Percentiles rank a stretch among this genome's conserved stretches.
These are phyloP conservation scores for Viola odorata DNA, from an alignment of 345 rosid genomes.

Conservation along the genomic window DNA sequence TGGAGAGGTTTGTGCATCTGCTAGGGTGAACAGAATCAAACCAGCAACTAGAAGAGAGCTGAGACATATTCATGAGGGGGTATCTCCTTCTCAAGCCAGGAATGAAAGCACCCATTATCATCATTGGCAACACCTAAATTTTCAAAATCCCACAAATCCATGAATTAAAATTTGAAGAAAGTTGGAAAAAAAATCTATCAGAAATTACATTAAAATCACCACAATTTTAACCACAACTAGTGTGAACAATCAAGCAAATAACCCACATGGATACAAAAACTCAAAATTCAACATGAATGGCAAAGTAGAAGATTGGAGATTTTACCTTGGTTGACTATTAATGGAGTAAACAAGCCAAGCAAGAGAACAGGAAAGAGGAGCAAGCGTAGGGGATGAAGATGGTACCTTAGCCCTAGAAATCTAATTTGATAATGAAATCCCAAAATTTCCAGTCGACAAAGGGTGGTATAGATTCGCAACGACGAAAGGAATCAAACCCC, in stretches of 20 bases:
- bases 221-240: background rate
- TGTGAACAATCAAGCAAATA: background rate
- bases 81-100: constrained; percentile 89
- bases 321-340: constrained; percentile 80
- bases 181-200: background rate
- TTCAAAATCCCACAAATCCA: constrained; percentile 4
- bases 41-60: constrained; percentile 78
- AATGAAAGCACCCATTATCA: constrained; percentile 95
- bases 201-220: background rate
- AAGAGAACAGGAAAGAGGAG: too few relatives aligned
- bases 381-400: too few relatives aligned
- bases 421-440: too few relatives aligned
- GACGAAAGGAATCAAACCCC: too few relatives aligned
- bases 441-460: too few relatives aligned
- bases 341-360: too few relatives aligned
- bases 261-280: background rate
- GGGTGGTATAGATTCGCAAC: too few relatives aligned
- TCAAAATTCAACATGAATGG: background rate
- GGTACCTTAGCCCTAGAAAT: too few relatives aligned
- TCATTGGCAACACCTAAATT: constrained; percentile 80
- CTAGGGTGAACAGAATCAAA: constrained; percentile 82
- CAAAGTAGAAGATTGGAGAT: background rate
- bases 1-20: constrained; percentile 91
- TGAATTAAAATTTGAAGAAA: background rate
- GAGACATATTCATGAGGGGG: constrained; percentile 81